Evolutionary conservation across 1,284 basidiomycete genomes (phyloP).

Genomic region (Fereydounia khargensis): DNA sequence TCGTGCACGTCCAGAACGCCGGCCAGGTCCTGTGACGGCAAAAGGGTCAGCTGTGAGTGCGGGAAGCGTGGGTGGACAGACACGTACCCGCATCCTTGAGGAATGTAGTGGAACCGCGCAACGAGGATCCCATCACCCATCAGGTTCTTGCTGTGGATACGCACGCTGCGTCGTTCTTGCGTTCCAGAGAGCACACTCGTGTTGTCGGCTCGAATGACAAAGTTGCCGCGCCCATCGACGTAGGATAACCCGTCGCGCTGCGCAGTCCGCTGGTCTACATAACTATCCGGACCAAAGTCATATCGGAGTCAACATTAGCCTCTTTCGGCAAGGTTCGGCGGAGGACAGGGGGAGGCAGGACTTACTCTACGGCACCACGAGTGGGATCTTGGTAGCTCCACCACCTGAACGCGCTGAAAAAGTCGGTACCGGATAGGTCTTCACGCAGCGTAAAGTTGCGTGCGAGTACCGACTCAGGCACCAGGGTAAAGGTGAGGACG

Average conservation of each 20-base stretch:
- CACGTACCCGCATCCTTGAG: slow-evolving; percentile 27
- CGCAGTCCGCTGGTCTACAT: slow-evolving; percentile 25
- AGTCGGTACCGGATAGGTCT: slow-evolving; percentile 28
- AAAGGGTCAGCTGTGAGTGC: neutral
- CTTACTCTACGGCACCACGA: slow-evolving; percentile 29
- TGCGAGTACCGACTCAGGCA: too few relatives aligned
- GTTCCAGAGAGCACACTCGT: slow-evolving; percentile 1
- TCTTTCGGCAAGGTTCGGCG: too few relatives aligned
- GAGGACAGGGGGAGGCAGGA: too few relatives aligned
- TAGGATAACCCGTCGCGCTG: slow-evolving; percentile 9
- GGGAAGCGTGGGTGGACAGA: neutral
- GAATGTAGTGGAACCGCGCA: slow-evolving; percentile 26
- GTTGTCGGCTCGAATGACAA: slow-evolving; percentile 38
- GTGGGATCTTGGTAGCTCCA: slow-evolving; percentile 36
- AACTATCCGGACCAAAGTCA: too few relatives aligned
- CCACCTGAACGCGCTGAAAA: slow-evolving; percentile 33
- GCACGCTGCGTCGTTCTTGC: slow-evolving; percentile 18
- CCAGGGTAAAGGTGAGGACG: too few relatives aligned
- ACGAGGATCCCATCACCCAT: slow-evolving; percentile 36
- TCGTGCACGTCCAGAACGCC: slow-evolving; percentile 45
- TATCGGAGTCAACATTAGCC: too few relatives aligned
- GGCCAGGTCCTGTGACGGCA: slow-evolving; percentile 35
- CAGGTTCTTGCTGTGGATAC: slow-evolving; percentile 26
- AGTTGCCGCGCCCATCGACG: slow-evolving; percentile 17
- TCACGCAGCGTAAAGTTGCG: slow-evolving; percentile 30